Base-by-base conservation (phyloP, 768 basidiomycete species). In the Suillus hirtellus region DNA sequence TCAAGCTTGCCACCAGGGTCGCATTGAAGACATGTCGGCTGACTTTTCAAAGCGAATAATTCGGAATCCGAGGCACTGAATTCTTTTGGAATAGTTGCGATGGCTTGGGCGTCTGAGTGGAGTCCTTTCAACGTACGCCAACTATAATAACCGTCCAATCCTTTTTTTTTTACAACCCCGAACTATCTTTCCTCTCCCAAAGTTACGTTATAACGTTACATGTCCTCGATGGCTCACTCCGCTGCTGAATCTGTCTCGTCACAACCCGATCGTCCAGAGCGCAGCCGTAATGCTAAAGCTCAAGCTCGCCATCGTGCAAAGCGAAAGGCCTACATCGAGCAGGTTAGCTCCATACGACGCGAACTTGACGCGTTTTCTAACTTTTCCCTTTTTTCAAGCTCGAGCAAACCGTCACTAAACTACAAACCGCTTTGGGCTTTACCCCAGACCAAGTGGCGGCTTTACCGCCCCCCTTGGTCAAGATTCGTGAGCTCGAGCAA, bases 251-350 rank as follows among this genome's bases (percentile, higher is more conserved):
- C 67, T 53, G 72, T 75, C 67, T 75, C 72, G 72, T 72, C 76
- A 77, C 74, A 74, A 60, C 60, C 80, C 71, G 87, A 89, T 77
- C 85, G 85, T 74, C 89, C 89, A 81, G 89, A 90, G 78, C 87
- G 89, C 69, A 90, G 89, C 83, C 89, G 90, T 81, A 92, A 92
- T 79, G 90, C 89, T 60, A 89, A 88, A 77, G 93, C 93, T 11
- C 93, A 95, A 79, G 93, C 93, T 42, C 81, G 93, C 69, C 93
- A 95, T 81, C 87, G 93, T 65, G 93, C 92, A 74, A 95, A 95
- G 76, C 84, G 93, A 77, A 95, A 95, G 80, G 93, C 93, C 12
- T 95, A 95, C 80, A 93, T 95, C 72, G 92, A 94, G 68, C 90
- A 93, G 84, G 92, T 92, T 60, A 27, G 79, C 17, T 55, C 43